A percentile compares a stretch with the other conserved stretches of the same genome.
These are phyloP conservation scores for Raffaelea arxii DNA, from an alignment of 2,329 filamentous ascomycete species.

Conservation along the genomic window DNA sequence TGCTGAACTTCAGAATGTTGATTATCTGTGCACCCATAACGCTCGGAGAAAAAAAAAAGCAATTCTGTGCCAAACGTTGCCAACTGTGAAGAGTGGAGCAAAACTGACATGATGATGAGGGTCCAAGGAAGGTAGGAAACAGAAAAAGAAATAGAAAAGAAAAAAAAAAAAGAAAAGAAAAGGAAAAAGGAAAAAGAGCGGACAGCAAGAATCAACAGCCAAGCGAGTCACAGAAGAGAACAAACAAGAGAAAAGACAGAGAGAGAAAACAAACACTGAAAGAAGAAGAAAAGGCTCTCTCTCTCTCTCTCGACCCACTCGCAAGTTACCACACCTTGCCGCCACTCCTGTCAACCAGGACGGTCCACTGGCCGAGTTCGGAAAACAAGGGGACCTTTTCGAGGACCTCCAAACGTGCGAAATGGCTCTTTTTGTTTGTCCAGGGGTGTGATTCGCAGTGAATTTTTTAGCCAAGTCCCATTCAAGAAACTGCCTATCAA, in stretches of 20 bases:
- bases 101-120: too few species aligned
- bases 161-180: background rate
- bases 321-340: conserved; percentile 8
- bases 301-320: conserved; percentile 5
- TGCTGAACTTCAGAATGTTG: too few species aligned
- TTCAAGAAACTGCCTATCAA: conserved; percentile 6
- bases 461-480: conserved; percentile 4
- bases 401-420: conserved; percentile 2
- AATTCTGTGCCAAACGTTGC: too few species aligned
- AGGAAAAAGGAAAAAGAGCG: background rate
- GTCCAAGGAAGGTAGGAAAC: background rate
- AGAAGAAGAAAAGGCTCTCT: background rate
- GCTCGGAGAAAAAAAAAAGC: too few species aligned
- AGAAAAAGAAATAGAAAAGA: background rate
- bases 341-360: conserved; percentile 6
- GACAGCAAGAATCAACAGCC: background rate
- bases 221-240: background rate
- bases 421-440: conserved; percentile 5
- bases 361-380: conserved; percentile 11
- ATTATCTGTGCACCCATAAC: too few species aligned
- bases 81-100: too few species aligned
- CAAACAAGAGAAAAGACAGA: background rate
- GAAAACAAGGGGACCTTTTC: conserved; percentile 7
- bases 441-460: conserved; percentile 14
- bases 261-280: background rate